phyloP scores from a whole-genome alignment of 495 filamentous ascomycete species.

The Penicillium cinerascens region DNA sequence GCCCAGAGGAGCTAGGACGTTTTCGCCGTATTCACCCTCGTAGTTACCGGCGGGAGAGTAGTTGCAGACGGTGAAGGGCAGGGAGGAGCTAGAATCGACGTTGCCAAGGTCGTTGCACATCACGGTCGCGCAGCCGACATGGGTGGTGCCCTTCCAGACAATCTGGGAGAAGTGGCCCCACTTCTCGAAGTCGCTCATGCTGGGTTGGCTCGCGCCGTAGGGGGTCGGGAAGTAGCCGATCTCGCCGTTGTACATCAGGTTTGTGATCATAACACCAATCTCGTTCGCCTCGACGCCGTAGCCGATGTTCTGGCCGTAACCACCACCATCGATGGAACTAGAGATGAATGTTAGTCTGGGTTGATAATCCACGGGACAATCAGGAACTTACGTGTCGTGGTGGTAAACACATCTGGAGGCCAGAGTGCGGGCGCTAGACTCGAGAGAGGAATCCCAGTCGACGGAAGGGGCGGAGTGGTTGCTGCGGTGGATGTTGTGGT shows the following conservation, averaged over 20 bases:
- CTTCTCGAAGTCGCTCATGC: conserved; percentile 58
- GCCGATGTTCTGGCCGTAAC: conserved; percentile 86
- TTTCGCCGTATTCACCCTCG: conserved; percentile 58
- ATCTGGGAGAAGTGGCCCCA: conserved; percentile 93
- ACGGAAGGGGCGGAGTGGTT: conserved; percentile 72
- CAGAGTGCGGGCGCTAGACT: conserved; percentile 53
- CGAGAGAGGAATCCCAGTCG: conserved; percentile 59
- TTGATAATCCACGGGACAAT: background rate
- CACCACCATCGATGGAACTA: conserved; percentile 51
- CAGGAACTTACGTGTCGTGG: conserved; percentile 67
- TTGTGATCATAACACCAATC: conserved; percentile 62
- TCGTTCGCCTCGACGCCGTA: conserved; percentile 42
- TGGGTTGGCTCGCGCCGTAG: conserved; percentile 47
- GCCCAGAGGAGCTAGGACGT: conserved; percentile 55
- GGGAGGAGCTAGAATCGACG: conserved; percentile 41
- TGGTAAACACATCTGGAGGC: conserved; percentile 63
- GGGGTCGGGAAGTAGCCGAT: conserved; percentile 44
- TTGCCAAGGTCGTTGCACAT: conserved; percentile 50
- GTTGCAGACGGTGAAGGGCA: conserved; percentile 81
- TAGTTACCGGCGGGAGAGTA: conserved; percentile 74
- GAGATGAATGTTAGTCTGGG: conserved; percentile 2
- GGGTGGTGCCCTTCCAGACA: conserved; percentile 70
- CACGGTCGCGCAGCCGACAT: conserved; percentile 70
- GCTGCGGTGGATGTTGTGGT: conserved; percentile 84
- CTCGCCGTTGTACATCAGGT: conserved; percentile 85